Evolutionary conservation across 805 yeast genomes (phyloP).

Genomic region (Starmerella apis): DNA sequence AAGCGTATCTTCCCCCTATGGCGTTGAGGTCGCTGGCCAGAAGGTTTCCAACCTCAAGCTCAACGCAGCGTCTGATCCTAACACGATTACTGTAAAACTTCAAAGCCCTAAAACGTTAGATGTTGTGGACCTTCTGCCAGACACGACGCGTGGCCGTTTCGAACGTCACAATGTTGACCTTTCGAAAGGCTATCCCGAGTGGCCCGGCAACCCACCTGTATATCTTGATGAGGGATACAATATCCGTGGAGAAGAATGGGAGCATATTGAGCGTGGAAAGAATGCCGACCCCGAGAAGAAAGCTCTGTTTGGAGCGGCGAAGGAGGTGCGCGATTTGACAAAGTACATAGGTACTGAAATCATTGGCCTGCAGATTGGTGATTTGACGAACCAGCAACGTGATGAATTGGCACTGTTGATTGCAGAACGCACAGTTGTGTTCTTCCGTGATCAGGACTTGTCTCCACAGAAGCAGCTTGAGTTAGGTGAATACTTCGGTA

Average conservation of each 20-base stretch:
- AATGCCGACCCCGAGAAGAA: slow-evolving; percentile 23
- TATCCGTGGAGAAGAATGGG: slow-evolving; percentile 14
- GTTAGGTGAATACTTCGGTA: slow-evolving; percentile 41
- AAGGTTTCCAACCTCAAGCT: neutral
- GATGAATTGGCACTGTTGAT: slow-evolving; percentile 42
- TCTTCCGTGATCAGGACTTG: slow-evolving; percentile 41
- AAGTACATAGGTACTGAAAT: slow-evolving; percentile 43
- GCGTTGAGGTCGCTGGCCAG: neutral
- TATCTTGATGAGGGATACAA: slow-evolving; percentile 15
- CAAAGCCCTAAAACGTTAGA: neutral
- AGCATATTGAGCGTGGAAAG: slow-evolving; percentile 15
- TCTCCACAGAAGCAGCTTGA: slow-evolving; percentile 37
- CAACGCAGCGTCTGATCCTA: neutral
- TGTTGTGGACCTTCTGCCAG: slow-evolving; percentile 10
- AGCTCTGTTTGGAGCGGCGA: slow-evolving; percentile 36
- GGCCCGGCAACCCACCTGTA: slow-evolving; percentile 14
- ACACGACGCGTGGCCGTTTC: slow-evolving; percentile 10
- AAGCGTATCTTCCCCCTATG: neutral
- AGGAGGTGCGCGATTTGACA: slow-evolving; percentile 37
- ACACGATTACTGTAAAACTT: neutral
- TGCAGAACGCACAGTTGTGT: slow-evolving; percentile 44
- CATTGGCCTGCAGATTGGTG: slow-evolving; percentile 39
- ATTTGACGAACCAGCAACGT: slow-evolving; percentile 36
- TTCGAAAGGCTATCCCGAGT: slow-evolving; percentile 15
- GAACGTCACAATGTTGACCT: slow-evolving; percentile 16